Evolutionary conservation across 2,329 filamentous ascomycete genomes (phyloP), one percentile per base, ranked within the genome.

Genomic region (Cladosporium halotolerans): DNA sequence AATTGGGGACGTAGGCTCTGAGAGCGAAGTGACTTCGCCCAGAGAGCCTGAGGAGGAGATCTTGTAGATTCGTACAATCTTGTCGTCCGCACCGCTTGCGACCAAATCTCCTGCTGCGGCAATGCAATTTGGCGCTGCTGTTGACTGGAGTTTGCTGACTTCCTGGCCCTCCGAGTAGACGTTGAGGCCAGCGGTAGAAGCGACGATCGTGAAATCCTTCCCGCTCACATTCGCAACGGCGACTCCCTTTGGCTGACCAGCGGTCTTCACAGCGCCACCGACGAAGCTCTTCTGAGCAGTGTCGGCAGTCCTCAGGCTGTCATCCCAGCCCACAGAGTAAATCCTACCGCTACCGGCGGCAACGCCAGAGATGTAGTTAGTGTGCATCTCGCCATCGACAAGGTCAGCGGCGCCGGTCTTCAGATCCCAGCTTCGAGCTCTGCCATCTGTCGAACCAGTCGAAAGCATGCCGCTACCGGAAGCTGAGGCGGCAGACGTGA

Each of bases 281-380:
- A 84, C 78, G 68, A 95, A 96, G 0, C 84, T 88, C 63, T 83
- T 85, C 49, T 85, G 82, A 1, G 83, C 79, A 55, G 86, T 79
- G 59, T 95, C 90, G 34, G 95, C 79, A 41, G 81, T 85, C 57
- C 90, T 85, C 34, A 97, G 76, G 1, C 85, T 89, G 69, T 99
- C 93, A 66, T 99, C 93, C 93, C 92, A 99, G 58, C 85, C 91
- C 50, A 92, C 87, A 64, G 85, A 92, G 73, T 88, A 91, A n/a
- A 89, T 81, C 59, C 83, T 66, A 54, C 70, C 68, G 3, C 68
- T 67, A 49, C 73, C 67, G 1, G 82, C 74, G 2, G 85, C 76
- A 58, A 99, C 85, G 47, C 88, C 87, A 3, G 84, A 82, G 48
- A 97, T 83, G 69, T 95, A 91, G 69, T 92, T 95, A 7, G 86